These are phyloP conservation scores for Ceratorhiza oryzae-sativae DNA, from an alignment of 1,284 basidiomycete species.

Conservation along the genomic window DNA sequence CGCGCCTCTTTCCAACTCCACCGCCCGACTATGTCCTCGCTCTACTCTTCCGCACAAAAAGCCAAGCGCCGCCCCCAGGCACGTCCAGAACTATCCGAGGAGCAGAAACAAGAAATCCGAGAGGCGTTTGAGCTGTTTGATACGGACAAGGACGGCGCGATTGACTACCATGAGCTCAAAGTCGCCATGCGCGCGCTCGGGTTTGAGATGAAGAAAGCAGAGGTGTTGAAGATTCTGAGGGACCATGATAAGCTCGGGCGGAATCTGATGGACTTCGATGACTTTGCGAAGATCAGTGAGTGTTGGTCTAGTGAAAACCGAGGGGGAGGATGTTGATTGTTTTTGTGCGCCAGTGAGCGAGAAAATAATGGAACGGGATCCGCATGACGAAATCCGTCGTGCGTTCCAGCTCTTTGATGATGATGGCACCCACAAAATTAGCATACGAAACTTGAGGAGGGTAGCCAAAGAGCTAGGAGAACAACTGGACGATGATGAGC, in stretches of 20 bases:
- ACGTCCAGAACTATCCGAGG: conserved; percentile 84
- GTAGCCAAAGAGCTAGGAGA: conserved; percentile 99
- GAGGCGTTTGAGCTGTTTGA: conserved; percentile 99
- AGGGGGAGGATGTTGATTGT: conserved; percentile 1
- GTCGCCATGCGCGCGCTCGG: conserved; percentile 98
- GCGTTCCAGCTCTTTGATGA: conserved; percentile 98
- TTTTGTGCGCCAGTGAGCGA: conserved; percentile 78
- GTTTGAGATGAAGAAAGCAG: conserved; percentile 98
- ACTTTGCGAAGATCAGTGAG: conserved; percentile 96
- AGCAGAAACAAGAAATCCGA: conserved; percentile 95
- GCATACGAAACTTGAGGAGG: conserved; percentile 85
- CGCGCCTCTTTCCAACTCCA: conserved; percentile 11
- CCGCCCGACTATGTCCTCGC: conserved; percentile 22
- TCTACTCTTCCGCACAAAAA: conserved; percentile 44
- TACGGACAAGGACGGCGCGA: conserved; percentile 95
- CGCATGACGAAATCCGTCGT: conserved; percentile 93
- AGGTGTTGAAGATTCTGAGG: conserved; percentile 92
- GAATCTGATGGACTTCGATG: conserved; percentile 93
- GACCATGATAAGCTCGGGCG: conserved; percentile 91
- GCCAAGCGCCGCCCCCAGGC: conserved; percentile 43
- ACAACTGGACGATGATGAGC: conserved; percentile 92
- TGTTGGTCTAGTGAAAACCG: conserved; percentile 48
- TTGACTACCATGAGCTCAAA: conserved; percentile 98
- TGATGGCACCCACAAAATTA: conserved; percentile 94
- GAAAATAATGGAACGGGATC: conserved; percentile 90